Conservation (phyloP, 176 grass and related monocot species). For the Carex littledalei region DNA sequence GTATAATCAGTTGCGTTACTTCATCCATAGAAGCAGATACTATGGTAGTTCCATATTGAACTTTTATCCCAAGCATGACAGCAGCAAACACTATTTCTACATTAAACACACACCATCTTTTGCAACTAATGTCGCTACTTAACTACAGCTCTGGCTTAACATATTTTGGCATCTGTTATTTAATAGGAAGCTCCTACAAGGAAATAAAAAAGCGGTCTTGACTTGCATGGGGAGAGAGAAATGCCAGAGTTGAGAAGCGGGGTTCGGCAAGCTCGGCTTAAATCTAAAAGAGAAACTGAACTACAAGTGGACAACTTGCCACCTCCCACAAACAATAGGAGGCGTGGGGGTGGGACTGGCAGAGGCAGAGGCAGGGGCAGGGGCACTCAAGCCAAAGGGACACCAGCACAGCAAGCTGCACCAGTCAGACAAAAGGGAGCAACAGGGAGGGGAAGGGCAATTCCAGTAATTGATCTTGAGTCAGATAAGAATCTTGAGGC, state of each 20-base stretch:
- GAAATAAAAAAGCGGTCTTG: slow-evolving; percentile 24
- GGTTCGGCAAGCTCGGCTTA: slow-evolving; percentile 74
- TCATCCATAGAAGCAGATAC: neutral
- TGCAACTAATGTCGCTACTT: neutral
- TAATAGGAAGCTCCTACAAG: slow-evolving; percentile 19
- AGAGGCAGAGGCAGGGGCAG: slow-evolving; percentile 64
- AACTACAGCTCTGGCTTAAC: neutral
- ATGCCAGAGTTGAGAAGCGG: slow-evolving; percentile 98
- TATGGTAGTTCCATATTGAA: neutral
- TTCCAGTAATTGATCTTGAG: slow-evolving; percentile 71
- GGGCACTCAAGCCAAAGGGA: slow-evolving; percentile 18
- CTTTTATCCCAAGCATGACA: neutral
- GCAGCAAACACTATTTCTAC: neutral
- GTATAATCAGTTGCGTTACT: neutral
- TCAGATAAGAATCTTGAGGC: slow-evolving; percentile 62
- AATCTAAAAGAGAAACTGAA: slow-evolving; percentile 63
- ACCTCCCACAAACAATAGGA: slow-evolving; percentile 38
- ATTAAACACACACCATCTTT: neutral
- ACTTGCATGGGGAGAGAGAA: slow-evolving; percentile 92
- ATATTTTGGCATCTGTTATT: neutral
- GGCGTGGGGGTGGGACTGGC: slow-evolving; percentile 52
- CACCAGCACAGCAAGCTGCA: slow-evolving; percentile 4
- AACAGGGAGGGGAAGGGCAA: slow-evolving; percentile 47
- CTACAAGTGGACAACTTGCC: slow-evolving; percentile 54
- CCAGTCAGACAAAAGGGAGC: slow-evolving; percentile 39